Evolutionary conservation across 2,329 filamentous ascomycete species (phyloP).

Genomic region (Incumbomyces lentus): DNA sequence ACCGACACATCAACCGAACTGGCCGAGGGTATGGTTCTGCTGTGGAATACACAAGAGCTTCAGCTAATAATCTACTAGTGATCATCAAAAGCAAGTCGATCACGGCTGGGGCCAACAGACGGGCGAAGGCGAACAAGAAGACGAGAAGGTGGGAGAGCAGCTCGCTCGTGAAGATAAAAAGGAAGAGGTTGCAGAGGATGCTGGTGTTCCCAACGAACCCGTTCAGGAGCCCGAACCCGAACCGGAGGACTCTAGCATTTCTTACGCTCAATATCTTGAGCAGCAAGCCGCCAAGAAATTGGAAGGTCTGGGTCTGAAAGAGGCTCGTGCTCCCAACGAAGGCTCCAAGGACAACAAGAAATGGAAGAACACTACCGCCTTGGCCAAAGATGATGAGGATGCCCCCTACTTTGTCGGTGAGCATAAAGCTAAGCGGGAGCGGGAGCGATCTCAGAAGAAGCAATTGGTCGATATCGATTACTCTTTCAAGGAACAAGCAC

Average conservation of each 20-base stretch:
- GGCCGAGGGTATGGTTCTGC: conserved; percentile 44
- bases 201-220: conserved; percentile 20
- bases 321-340: conserved; percentile 86
- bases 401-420: conserved; percentile 63
- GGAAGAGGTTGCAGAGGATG: conserved; percentile 44
- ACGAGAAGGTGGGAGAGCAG: conserved; percentile 82
- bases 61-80: conserved; percentile 25
- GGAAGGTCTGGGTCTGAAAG: conserved; percentile 51
- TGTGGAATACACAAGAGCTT: neutral
- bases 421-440: conserved; percentile 72
- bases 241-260: conserved; percentile 78
- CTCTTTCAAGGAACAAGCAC: conserved; percentile 62
- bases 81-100: conserved; percentile 45
- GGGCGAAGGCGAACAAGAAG: conserved; percentile 74
- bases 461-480: conserved; percentile 79
- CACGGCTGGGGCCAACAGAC: conserved; percentile 81
- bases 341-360: conserved; percentile 67
- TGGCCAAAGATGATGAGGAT: conserved; percentile 48
- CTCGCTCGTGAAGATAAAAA: conserved; percentile 80
- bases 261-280: conserved; percentile 78
- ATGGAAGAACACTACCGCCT: conserved; percentile 33
- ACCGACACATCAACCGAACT: conserved; percentile 50
- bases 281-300: conserved; percentile 67
- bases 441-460: conserved; percentile 79
- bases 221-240: conserved; percentile 35